phyloP scores from a whole-genome alignment of 2,329 filamentous ascomycete species.

The Teratosphaeria viscida region DNA sequence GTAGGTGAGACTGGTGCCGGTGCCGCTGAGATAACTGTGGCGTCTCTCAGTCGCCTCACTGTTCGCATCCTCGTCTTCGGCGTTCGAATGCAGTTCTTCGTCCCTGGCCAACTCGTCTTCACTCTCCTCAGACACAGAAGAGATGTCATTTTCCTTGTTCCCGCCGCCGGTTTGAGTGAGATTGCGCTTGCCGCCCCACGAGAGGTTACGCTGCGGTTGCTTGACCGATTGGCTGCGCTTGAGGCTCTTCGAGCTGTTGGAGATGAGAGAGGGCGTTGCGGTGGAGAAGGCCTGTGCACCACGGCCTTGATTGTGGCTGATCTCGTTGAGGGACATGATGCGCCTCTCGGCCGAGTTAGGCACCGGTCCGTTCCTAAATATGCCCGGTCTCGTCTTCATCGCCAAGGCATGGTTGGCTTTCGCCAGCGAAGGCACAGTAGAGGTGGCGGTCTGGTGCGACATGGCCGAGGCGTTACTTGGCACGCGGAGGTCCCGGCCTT shows the following conservation, averaged over 20 bases:
- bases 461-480: constrained; percentile 28
- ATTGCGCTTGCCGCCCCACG: constrained; percentile 24
- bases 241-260: constrained; percentile 14
- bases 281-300: constrained; percentile 11
- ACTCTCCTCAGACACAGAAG: constrained; percentile 31
- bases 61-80: constrained; percentile 13
- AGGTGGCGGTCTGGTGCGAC: constrained; percentile 31
- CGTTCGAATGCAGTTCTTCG: constrained; percentile 8
- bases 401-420: constrained; percentile 30
- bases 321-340: constrained; percentile 84
- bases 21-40: constrained; percentile 16
- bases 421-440: constrained; percentile 18
- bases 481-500: constrained; percentile 31
- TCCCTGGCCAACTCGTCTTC: constrained; percentile 12
- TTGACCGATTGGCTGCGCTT: constrained; percentile 30
- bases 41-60: constrained; percentile 21
- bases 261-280: constrained; percentile 16
- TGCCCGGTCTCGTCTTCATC: constrained; percentile 38
- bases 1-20: constrained; percentile 15
- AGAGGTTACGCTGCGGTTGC: constrained; percentile 21
- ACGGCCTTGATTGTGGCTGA: constrained; percentile 61
- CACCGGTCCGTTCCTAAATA: constrained; percentile 30
- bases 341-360: constrained; percentile 46
- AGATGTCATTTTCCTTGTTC: constrained; percentile 37
- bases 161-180: constrained; percentile 11